Conservation (phyloP, 148 eudicot species). For the Chenopodium formosanum region DNA sequence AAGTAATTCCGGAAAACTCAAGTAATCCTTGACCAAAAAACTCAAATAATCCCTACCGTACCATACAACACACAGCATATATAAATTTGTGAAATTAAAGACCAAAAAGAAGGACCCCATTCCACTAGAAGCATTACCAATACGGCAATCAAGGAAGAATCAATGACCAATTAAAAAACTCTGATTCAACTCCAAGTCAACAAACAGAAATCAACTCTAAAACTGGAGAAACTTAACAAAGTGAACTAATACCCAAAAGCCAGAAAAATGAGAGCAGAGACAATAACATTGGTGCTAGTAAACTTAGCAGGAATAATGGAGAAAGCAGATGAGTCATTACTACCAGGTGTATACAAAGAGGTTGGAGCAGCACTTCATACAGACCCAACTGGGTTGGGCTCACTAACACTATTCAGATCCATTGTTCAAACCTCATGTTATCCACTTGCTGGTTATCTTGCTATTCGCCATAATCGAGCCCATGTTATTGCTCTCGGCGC, state of each 20-base stretch:
- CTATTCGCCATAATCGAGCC: slow-evolving; percentile 65
- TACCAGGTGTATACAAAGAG: slow-evolving; percentile 83
- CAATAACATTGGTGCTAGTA: slow-evolving; percentile 55
- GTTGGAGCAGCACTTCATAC: slow-evolving; percentile 69
- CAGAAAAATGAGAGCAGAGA: slow-evolving; percentile 46
- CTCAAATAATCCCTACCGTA: too few species aligned
- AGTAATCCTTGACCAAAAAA: too few species aligned
- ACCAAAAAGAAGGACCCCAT: too few species aligned
- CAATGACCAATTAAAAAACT: background rate
- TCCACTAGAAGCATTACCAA: too few species aligned
- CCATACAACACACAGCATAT: too few species aligned
- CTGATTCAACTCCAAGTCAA: slow-evolving; percentile 8
- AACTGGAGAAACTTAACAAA: background rate
- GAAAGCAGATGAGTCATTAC: slow-evolving; percentile 70
- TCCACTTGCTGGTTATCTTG: slow-evolving; percentile 76
- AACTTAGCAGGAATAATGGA: slow-evolving; percentile 85
- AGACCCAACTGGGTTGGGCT: slow-evolving; percentile 82
- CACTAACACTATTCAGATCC: slow-evolving; percentile 70
- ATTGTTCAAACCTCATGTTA: slow-evolving; percentile 69
- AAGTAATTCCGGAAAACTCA: too few species aligned
- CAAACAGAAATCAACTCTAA: background rate
- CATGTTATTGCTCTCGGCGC: slow-evolving; percentile 85
- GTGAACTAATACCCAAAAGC: background rate
- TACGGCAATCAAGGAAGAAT: too few species aligned
- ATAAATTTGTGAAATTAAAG: too few species aligned